Base-by-base conservation (phyloP, 306 rosid species). In the Gillenia trifoliata region DNA sequence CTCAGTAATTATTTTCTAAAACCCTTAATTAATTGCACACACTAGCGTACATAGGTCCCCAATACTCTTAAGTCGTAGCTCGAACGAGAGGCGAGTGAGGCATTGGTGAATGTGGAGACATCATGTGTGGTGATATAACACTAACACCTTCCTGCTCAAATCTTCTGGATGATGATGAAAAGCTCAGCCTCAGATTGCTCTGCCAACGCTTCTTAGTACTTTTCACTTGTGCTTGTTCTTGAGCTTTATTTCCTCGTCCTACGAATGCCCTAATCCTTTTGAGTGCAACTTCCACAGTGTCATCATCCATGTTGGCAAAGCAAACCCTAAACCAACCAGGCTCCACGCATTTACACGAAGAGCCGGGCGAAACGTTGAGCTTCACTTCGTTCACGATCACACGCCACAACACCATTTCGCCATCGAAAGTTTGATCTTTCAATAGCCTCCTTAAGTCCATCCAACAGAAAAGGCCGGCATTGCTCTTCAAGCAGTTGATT, bases 311-410 rank as follows among this genome's bases (percentile, higher is more conserved):
- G 66, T 94, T 94, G 1, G 99, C 97, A 16, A 92, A 90, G 81
- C 99, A 94, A 75, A 91, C 99, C 82, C 99, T 79, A 71, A 78
- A 94, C 99, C 99, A 94, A 54, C 99, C 99, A 0, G 96, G 95
- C 64, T 94, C 99, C 0, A 60, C 41, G 59, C 96, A 90, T 11
- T 81, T 81, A 71, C 90, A 94, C 8, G 99, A 94, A 1, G 96
- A 92, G 0, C 99, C 97, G 0, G 99, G 99, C 0, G 99, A 94
- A 16, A 91, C 96, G n/a, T 94, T 92, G 17, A 94, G 92, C 88
- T 87, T 92, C 78, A 90, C 97, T 15, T 94, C 87, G 5, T 87
- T 65, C 28, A 94, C 83, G 1, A 94, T 87, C 75, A 83, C 69
- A 3, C 74, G 77, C 99, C 99, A 94, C 0, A 92, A 79, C 64